Evolutionary conservation across 306 rosid genomes (phyloP).

Genomic region (Potentilla sterilis): DNA sequence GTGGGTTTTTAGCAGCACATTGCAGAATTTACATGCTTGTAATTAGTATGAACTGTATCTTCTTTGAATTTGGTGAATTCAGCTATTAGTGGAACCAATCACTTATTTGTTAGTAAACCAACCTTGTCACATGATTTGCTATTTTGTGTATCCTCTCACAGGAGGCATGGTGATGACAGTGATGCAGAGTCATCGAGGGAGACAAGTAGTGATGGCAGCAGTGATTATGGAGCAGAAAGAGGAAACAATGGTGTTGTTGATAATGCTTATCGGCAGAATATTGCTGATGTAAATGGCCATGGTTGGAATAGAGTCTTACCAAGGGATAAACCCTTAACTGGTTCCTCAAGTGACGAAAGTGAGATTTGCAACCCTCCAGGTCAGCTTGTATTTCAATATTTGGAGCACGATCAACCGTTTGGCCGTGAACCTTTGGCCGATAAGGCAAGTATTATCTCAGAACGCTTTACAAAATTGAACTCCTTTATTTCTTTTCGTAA

Average conservation of each 20-base stretch:
- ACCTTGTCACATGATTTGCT: not conserved
- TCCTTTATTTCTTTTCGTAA: not conserved
- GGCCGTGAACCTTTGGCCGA: constrained; percentile 81
- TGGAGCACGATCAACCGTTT: constrained; percentile 75
- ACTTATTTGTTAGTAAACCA: not conserved
- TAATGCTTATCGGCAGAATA: constrained; percentile 35
- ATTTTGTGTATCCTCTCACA: constrained; percentile 33
- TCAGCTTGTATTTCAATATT: constrained; percentile 63
- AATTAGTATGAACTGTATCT: not conserved
- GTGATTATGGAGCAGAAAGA: constrained; percentile 59
- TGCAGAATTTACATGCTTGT: not conserved
- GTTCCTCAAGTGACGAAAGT: constrained; percentile 70
- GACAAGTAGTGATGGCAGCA: constrained; percentile 76
- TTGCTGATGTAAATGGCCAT: constrained; percentile 40
- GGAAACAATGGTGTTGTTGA: constrained; percentile 34
- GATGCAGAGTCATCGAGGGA: constrained; percentile 84
- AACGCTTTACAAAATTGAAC: constrained; percentile 3
- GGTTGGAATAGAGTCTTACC: constrained; percentile 44
- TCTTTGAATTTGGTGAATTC: constrained; percentile 4
- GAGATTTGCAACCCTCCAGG: constrained; percentile 62
- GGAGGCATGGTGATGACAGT: constrained; percentile 70
- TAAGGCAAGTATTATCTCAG: constrained; percentile 56
- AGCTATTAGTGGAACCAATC: too few relatives aligned
- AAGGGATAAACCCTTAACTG: constrained; percentile 44
- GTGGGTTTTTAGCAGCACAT: constrained; percentile 7